Evolutionary conservation across 495 filamentous ascomycete species (phyloP).

Genomic region (Penicillium cataractarum): DNA sequence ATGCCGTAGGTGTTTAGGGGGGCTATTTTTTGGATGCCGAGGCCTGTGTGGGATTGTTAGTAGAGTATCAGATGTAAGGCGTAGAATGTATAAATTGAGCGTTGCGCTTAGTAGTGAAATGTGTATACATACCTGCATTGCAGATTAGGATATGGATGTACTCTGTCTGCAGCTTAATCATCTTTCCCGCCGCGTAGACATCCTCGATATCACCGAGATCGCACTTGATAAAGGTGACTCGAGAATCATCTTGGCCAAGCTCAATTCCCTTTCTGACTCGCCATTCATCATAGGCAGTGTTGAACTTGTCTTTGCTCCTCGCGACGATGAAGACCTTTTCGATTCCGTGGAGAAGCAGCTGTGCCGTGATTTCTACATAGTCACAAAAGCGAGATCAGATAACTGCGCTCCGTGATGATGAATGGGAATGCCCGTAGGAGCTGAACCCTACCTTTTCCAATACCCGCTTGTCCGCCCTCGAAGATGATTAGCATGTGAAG

Average conservation of each 20-base stretch:
- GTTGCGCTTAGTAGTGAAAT: background rate
- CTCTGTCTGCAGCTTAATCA: constrained; percentile 23
- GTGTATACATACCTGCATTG: constrained; percentile 37
- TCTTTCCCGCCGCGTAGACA: constrained; percentile 27
- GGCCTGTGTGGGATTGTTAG: background rate
- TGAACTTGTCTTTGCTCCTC: constrained; percentile 31
- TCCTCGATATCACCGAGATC: constrained; percentile 37
- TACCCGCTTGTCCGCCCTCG: constrained; percentile 44
- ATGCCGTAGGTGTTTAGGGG: constrained; percentile 29
- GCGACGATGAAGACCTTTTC: constrained; percentile 39
- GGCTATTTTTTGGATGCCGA: constrained; percentile 23
- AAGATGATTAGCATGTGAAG: background rate
- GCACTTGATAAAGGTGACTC: constrained; percentile 36
- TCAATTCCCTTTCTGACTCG: constrained; percentile 19
- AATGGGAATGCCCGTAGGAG: too few species aligned
- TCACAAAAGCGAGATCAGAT: background rate
- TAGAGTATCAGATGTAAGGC: background rate
- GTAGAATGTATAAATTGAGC: background rate
- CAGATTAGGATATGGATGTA: constrained; percentile 44
- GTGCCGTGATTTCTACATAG: constrained; percentile 37
- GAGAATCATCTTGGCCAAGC: constrained; percentile 20
- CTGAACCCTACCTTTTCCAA: constrained; percentile 33
- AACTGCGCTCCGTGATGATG: too few species aligned
- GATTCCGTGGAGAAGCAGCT: constrained; percentile 46
- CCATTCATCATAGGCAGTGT: constrained; percentile 29